A percentile compares a stretch with the other conserved stretches of the same genome.
Conservation (phyloP, 306 rosid genomes). For the Malus sieversii region DNA sequence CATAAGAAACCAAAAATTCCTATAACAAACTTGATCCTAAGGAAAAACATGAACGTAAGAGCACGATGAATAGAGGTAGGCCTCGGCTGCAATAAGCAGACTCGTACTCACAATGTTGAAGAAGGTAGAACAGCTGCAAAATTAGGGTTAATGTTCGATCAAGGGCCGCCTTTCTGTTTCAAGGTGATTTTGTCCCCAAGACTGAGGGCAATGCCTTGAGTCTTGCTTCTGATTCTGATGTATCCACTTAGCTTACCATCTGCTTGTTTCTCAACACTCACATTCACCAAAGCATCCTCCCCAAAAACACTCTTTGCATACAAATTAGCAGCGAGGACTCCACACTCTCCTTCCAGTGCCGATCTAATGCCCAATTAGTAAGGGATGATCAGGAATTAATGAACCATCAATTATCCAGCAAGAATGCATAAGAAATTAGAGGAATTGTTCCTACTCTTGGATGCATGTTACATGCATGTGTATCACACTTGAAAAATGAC, state of each 20-base stretch:
- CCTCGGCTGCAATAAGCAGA: conserved; percentile 17
- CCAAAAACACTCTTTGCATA: conserved; percentile 98
- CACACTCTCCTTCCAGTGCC: conserved; percentile 95
- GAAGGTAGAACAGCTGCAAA: conserved; percentile 4
- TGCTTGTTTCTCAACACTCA: conserved; percentile 84
- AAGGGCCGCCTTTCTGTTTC: conserved; percentile 86
- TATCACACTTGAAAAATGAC: neutral
- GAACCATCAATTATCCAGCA: conserved; percentile 8
- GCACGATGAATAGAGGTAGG: neutral
- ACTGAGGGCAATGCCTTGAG: conserved; percentile 97
- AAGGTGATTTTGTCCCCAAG: conserved; percentile 98
- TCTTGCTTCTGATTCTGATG: conserved; percentile 98
- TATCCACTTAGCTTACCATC: conserved; percentile 90
- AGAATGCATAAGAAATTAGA: neutral
- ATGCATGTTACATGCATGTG: neutral
- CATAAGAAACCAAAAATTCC: neutral
- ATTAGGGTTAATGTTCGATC: conserved; percentile 19
- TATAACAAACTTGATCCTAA: neutral
- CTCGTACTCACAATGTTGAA: neutral
- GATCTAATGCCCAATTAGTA: conserved; percentile 43
- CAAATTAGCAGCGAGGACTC: conserved; percentile 89
- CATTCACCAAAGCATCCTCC: conserved; percentile 93
- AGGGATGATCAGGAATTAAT: conserved; percentile 8
- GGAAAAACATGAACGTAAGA: neutral
- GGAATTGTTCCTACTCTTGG: neutral